phyloP scores from a whole-genome alignment of 2,329 filamentous ascomycete genomes.

The Microdochium nivale region DNA sequence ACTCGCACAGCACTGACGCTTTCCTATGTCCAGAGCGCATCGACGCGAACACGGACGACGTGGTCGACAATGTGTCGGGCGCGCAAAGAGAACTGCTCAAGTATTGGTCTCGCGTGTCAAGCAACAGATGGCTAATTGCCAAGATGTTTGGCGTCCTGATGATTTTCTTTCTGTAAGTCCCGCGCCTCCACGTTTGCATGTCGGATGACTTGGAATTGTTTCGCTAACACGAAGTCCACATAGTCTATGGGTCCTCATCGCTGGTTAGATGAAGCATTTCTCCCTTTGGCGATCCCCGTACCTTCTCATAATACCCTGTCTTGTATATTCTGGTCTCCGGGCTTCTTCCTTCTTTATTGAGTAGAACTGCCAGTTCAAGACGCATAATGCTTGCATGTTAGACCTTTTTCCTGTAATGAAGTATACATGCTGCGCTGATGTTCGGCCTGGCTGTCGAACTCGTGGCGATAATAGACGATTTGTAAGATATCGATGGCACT shows the following conservation, averaged over 20 bases:
- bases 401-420: background rate
- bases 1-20: too few species aligned
- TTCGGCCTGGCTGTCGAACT: background rate
- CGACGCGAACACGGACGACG: constrained; percentile 94
- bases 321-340: background rate
- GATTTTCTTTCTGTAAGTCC: constrained; percentile 73
- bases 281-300: background rate
- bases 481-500: background rate
- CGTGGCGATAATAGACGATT: background rate
- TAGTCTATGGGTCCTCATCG: constrained; percentile 62
- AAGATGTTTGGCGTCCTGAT: constrained; percentile 85
- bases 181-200: background rate
- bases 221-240: too few species aligned
- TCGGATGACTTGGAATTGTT: too few species aligned
- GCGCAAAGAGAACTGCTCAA: constrained; percentile 92
- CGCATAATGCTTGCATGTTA: background rate
- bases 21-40: constrained; percentile 56
- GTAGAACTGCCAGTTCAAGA: background rate
- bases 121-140: constrained; percentile 89
- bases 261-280: constrained; percentile 22
- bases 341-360: background rate
- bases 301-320: background rate
- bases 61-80: constrained; percentile 96
- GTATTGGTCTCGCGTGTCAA: constrained; percentile 90
- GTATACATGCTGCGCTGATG: background rate